These are phyloP conservation scores for Echeveria elegans DNA, from an alignment of 164 flowering plant species.

Conservation along the genomic window DNA sequence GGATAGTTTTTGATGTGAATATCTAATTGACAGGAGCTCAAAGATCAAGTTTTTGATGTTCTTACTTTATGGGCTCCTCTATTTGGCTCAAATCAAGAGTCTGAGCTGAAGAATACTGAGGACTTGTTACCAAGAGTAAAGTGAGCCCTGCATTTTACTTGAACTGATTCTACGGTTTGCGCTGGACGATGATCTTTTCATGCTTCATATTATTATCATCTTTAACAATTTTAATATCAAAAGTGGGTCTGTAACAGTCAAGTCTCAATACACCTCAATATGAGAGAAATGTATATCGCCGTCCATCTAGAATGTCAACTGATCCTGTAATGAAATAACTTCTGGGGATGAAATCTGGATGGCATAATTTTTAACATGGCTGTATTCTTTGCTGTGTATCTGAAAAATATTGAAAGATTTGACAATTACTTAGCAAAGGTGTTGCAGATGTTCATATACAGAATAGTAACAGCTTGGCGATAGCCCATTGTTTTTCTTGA, in stretches of 20 bases:
- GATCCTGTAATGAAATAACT: background rate
- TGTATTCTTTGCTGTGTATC: no score
- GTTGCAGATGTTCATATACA: no score
- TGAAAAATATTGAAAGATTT: no score
- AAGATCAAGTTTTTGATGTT: constrained; percentile 89
- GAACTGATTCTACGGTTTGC: background rate
- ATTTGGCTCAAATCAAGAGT: constrained; percentile 58
- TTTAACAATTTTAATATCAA: background rate
- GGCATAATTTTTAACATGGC: no score
- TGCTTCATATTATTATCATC: background rate
- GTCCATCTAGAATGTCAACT: background rate
- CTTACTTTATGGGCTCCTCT: constrained; percentile 75
- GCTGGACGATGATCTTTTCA: background rate
- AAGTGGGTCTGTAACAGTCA: background rate
- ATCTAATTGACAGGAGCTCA: constrained; percentile 61
- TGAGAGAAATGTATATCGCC: background rate
- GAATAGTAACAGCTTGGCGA: no score
- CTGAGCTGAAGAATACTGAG: constrained; percentile 29
- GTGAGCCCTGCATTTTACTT: constrained; percentile 28
- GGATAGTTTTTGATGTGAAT: constrained; percentile 7
- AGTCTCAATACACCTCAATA: background rate
- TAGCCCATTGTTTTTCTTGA: no score
- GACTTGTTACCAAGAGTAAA: constrained; percentile 53
- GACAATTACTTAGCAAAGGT: no score
- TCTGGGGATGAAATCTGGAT: background rate